Evolutionary conservation across 352 stramenopile species (phyloP), one percentile per base, ranked within the genome.

Genomic region (Phytophthora tentaculata): DNA sequence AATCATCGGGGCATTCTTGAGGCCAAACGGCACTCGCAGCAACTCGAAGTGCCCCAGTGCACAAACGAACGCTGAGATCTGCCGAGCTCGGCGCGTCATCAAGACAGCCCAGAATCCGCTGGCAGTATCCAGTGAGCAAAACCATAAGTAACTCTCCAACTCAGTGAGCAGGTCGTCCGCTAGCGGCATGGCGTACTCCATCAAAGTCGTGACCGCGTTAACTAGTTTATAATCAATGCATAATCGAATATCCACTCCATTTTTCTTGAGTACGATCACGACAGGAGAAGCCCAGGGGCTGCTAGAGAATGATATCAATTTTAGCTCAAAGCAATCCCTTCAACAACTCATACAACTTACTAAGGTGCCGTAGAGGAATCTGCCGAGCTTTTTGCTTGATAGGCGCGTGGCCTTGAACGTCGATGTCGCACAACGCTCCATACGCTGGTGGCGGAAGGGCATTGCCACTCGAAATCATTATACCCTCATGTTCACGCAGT

Each of bases 221-320:
- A 60, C 53, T 24, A 51, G 0, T 16, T 58, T 58, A 7, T 58
- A 37, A 4, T 48, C 52, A 3, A 58, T 58, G 20, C 52, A 49
- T 16, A 49, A 37, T 14, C 52, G 10, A 16, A 58, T 58, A 29
- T 58, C 52, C 0, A 39, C 9, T 7, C 35, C 52, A 16, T 58
- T 58, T 22, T 58, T 58, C 16, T 58, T 58, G 9, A 49, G 10
- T 1, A 48, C 35, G 0, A 58, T 58, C 12, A 58, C 52, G 4
- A 49, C 19, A 2, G 39, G 39, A 5, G 16, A 45, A 7, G 39
- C 39, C 39, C 39, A 45, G 6, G 39, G 39, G 14, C 39, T 45
- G 5, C 17, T 1, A 2, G 39, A 45, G 28, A 20, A 45, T 14
- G 39, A 2, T 20, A 45, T 45, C 39, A 45, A 9, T n/a, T 4